These are phyloP conservation scores for Dendrothele bispora DNA, from an alignment of 768 basidiomycete species.

Conservation along the genomic window DNA sequence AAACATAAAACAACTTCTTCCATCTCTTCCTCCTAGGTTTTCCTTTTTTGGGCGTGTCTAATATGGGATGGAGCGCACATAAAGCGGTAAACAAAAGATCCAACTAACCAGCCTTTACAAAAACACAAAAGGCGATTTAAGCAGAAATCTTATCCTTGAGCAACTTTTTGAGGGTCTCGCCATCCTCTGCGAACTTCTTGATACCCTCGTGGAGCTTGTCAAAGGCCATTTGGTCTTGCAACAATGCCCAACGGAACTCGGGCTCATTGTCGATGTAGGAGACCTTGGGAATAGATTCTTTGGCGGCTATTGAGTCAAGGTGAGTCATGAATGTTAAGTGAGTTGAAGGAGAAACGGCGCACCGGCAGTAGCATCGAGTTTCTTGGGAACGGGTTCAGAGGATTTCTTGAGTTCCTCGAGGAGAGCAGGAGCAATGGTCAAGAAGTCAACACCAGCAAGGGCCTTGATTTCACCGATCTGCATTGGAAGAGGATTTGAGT, in stretches of 20 bases:
- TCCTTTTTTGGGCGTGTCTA: too few species aligned
- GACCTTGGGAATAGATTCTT: constrained; percentile 74
- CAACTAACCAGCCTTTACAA: too few species aligned
- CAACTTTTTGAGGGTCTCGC: constrained; percentile 80
- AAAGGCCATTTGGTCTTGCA: constrained; percentile 96
- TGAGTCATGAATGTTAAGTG: too few species aligned
- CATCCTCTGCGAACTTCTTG: constrained; percentile 97
- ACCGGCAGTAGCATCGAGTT: constrained; percentile 65
- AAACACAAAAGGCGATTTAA: too few species aligned
- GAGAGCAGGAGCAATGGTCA: constrained; percentile 90
- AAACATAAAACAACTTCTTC: too few species aligned
- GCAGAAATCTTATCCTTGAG: constrained; percentile 70
- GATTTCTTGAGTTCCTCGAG: constrained; percentile 93
- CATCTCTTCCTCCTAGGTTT: too few species aligned
- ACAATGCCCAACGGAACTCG: constrained; percentile 92
- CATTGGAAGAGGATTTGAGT: not conserved
- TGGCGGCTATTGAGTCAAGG: constrained; percentile 44
- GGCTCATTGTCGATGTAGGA: constrained; percentile 89
- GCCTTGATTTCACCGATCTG: constrained; percentile 91
- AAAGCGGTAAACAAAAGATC: too few species aligned
- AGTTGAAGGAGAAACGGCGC: not conserved
- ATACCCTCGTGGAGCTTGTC: constrained; percentile 99
- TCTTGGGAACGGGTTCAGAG: constrained; percentile 76
- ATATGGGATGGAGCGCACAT: too few species aligned
- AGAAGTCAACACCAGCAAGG: constrained; percentile 95